Conservation (phyloP, 2,329 filamentous ascomycete species). For the Ceratocystis alfenasii region DNA sequence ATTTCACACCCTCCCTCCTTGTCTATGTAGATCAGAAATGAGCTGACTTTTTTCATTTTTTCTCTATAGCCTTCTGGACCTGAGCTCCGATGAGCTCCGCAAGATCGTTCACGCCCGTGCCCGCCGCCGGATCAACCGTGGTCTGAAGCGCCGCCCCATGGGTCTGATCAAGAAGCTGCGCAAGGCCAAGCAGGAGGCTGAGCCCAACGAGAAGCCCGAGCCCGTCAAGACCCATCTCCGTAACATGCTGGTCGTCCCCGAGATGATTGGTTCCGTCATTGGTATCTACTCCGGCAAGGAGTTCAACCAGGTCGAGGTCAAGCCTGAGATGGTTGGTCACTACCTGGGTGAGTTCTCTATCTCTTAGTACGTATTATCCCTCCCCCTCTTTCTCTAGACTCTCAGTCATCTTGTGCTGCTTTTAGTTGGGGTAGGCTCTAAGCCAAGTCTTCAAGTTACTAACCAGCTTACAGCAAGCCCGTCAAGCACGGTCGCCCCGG, state of each 20-base stretch:
- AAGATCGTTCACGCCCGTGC: slow-evolving; percentile 99
- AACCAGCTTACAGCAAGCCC: slow-evolving; percentile 64
- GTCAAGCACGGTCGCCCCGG: slow-evolving; percentile 99
- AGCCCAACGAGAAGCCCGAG: slow-evolving; percentile 99
- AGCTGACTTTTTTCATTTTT: neutral
- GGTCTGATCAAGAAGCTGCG: slow-evolving; percentile 99
- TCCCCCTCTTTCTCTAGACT: neutral
- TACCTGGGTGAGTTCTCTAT: slow-evolving; percentile 99
- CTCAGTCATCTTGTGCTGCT: neutral
- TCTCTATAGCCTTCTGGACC: slow-evolving; percentile 82
- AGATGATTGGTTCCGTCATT: slow-evolving; percentile 98
- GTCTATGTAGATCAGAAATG: neutral
- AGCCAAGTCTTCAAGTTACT: slow-evolving; percentile 30
- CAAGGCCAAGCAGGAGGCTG: slow-evolving; percentile 97
- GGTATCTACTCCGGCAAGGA: slow-evolving; percentile 99
- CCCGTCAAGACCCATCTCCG: slow-evolving; percentile 98
- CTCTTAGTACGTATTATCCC: slow-evolving; percentile 69
- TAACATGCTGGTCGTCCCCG: slow-evolving; percentile 99
- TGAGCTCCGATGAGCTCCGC: slow-evolving; percentile 95
- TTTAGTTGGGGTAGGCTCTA: neutral
- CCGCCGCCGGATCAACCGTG: slow-evolving; percentile 97
- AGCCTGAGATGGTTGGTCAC: slow-evolving; percentile 99
- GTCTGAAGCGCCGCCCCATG: slow-evolving; percentile 99
- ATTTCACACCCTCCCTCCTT: neutral
- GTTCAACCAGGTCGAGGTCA: slow-evolving; percentile 99